Conservation (phyloP, 2,329 filamentous ascomycete genomes). For the Akanthomyces dipterigenus region DNA sequence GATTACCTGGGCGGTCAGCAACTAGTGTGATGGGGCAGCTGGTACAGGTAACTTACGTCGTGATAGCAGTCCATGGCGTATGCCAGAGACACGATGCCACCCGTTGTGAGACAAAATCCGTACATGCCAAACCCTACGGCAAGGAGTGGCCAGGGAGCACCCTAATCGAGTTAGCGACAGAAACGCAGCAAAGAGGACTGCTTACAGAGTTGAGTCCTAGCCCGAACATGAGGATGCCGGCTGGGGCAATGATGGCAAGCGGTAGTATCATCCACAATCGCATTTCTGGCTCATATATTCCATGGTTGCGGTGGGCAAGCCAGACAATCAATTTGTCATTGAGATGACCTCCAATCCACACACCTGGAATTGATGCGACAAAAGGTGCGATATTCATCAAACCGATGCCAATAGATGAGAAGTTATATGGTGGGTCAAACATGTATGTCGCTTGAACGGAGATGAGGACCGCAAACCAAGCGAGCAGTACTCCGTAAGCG, state of each 20-base stretch:
- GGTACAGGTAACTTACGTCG: conserved; percentile 21
- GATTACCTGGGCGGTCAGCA: conserved; percentile 16
- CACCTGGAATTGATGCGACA: conserved; percentile 31
- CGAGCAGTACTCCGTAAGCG: conserved; percentile 32
- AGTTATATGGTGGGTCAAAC: conserved; percentile 25
- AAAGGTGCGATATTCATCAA: conserved; percentile 24
- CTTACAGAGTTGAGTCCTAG: conserved; percentile 26
- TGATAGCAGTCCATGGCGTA: conserved; percentile 30
- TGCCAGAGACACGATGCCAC: conserved; percentile 27
- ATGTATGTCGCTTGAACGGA: conserved; percentile 18
- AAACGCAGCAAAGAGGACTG: not conserved
- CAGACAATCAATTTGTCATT: conserved; percentile 31
- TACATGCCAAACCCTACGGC: conserved; percentile 29
- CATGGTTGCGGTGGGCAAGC: conserved; percentile 29
- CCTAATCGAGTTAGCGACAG: conserved; percentile 15
- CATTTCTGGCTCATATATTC: conserved; percentile 38
- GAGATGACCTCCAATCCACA: conserved; percentile 29
- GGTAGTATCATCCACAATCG: conserved; percentile 25
- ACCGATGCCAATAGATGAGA: conserved; percentile 19
- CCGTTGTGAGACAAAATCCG: conserved; percentile 29
- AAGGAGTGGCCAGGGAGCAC: conserved; percentile 32
- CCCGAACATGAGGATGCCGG: conserved; percentile 31
- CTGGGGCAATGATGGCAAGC: conserved; percentile 23
- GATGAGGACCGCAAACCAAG: conserved; percentile 26
- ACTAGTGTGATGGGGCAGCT: not conserved